Evolutionary conservation across 768 basidiomycete species (phyloP).

Genomic region (Neoboletus magnificus): DNA sequence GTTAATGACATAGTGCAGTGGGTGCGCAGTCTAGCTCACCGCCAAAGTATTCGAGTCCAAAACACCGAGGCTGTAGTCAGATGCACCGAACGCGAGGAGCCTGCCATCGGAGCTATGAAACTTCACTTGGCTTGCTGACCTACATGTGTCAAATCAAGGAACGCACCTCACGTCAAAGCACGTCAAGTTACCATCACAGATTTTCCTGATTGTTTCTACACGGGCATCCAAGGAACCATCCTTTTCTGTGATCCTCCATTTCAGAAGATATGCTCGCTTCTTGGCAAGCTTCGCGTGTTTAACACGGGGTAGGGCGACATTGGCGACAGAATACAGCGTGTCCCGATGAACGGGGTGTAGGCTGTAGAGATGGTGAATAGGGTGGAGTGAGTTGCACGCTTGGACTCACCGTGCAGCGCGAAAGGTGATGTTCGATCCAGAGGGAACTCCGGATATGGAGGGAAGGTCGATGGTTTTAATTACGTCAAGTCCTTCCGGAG

Average conservation of each 20-base stretch:
- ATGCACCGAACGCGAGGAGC: constrained; percentile 80
- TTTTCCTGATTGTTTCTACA: constrained; percentile 59
- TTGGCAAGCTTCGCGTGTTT: constrained; percentile 50
- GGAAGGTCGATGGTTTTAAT: constrained; percentile 56
- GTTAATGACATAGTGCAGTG: not conserved
- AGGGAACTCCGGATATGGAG: constrained; percentile 40
- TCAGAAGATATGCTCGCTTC: constrained; percentile 61
- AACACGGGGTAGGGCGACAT: constrained; percentile 60
- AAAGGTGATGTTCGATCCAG: constrained; percentile 49
- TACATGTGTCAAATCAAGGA: not conserved
- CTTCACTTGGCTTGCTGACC: not conserved
- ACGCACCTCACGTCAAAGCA: constrained; percentile 84
- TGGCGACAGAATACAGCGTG: constrained; percentile 68
- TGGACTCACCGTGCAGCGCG: constrained; percentile 54
- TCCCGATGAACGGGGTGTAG: constrained; percentile 51
- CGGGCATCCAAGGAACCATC: constrained; percentile 58
- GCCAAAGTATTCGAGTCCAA: constrained; percentile 74
- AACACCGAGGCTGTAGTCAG: constrained; percentile 81
- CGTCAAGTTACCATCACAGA: constrained; percentile 78
- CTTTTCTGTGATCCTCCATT: constrained; percentile 68
- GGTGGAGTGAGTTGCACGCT: not conserved
- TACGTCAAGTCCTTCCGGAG: constrained; percentile 37
- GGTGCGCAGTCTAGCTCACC: constrained; percentile 43
- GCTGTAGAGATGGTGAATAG: constrained; percentile 36
- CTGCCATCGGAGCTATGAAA: constrained; percentile 69